Evolutionary conservation across 2,329 filamentous ascomycete species (phyloP).

Genomic region (Botryotinia globosa): DNA sequence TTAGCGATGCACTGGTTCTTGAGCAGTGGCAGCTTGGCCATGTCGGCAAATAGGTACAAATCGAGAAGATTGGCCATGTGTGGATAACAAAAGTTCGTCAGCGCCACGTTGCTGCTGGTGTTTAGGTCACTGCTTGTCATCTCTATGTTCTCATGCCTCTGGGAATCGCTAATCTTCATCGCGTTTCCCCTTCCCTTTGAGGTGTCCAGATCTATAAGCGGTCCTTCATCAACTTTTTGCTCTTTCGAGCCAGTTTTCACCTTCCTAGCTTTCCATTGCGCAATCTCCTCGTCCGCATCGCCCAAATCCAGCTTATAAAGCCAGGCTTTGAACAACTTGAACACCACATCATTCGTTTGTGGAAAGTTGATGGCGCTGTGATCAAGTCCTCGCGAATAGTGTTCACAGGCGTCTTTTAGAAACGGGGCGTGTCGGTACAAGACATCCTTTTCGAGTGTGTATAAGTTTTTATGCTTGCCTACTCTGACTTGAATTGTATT

Average conservation of each 20-base stretch:
- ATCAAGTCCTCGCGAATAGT: not conserved
- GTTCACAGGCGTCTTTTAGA: not conserved
- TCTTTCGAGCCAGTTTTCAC: not conserved
- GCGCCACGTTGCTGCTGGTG: not conserved
- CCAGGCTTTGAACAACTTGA: not conserved
- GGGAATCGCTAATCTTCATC: not conserved
- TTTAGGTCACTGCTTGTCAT: not conserved
- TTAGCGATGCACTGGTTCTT: not conserved
- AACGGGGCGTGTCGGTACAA: not conserved
- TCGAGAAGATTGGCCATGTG: not conserved
- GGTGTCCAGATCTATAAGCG: not conserved
- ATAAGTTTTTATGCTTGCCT: not conserved
- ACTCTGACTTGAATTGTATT: not conserved
- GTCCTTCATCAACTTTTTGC: not conserved
- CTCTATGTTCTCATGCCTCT: not conserved
- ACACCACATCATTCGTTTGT: not conserved
- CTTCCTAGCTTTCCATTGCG: not conserved
- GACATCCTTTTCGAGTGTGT: not conserved
- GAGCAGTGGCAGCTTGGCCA: not conserved
- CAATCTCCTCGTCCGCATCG: not conserved
- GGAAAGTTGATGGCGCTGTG: not conserved
- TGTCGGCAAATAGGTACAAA: not conserved
- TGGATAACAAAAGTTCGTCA: not conserved
- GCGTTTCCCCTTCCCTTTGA: no score
- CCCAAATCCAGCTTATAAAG: not conserved